Conservation (phyloP, 208 protist species). For the Lotmaria passim region DNA sequence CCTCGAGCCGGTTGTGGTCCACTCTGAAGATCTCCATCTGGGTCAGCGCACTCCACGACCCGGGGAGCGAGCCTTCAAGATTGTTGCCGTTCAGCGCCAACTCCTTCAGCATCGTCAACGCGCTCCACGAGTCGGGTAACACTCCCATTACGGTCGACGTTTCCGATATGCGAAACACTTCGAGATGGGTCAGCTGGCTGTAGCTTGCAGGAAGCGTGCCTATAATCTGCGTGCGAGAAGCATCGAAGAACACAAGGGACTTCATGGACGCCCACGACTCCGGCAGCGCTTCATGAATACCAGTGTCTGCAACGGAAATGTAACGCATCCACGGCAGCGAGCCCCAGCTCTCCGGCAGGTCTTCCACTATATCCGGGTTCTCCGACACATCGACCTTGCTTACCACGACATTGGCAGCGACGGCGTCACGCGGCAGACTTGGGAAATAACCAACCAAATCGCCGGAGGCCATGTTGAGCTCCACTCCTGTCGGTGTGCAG, state of each 20-base stretch:
- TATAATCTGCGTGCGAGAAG: background rate
- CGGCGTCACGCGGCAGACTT: background rate
- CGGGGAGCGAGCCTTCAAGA: too few relatives aligned
- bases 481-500: too few relatives aligned
- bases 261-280: background rate
- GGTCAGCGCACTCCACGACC: too few relatives aligned
- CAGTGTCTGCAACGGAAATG: conserved; percentile 16
- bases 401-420: conserved; percentile 8
- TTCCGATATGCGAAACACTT: too few relatives aligned
- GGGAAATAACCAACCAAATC: conserved; percentile 6
- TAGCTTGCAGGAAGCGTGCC: too few relatives aligned
- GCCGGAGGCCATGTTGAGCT: conserved; percentile 1
- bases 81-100: too few relatives aligned
- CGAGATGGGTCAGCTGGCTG: too few relatives aligned
- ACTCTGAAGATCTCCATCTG: too few relatives aligned
- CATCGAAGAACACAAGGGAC: background rate
- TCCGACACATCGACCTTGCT: conserved; percentile 8
- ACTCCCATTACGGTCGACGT: too few relatives aligned
- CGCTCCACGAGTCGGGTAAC: too few relatives aligned
- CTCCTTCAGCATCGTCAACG: too few relatives aligned
- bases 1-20: too few relatives aligned
- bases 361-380: conserved; percentile 1
- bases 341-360: conserved; percentile 8
- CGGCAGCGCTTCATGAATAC: background rate
- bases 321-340: background rate